phyloP scores from a whole-genome alignment of 805 yeast genomes.

The Metschnikowia matae region DNA sequence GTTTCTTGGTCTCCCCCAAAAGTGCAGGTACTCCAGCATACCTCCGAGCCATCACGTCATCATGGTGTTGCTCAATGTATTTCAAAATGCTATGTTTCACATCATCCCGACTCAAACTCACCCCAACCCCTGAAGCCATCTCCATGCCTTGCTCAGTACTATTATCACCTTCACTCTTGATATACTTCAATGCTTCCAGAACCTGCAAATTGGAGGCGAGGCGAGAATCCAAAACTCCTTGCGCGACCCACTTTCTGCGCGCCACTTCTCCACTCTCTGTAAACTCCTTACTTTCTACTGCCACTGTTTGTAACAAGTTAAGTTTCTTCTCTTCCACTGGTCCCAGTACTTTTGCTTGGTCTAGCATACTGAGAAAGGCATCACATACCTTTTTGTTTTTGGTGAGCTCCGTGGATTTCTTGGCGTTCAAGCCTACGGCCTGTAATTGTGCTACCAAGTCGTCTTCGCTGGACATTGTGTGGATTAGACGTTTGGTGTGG shows the following conservation, averaged over 20 bases:
- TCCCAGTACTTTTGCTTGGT: slow-evolving; percentile 32
- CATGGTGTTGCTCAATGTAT: slow-evolving; percentile 58
- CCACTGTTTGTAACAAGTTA: slow-evolving; percentile 71
- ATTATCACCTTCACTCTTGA: slow-evolving; percentile 46
- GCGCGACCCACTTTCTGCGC: slow-evolving; percentile 49
- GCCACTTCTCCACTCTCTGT: slow-evolving; percentile 22
- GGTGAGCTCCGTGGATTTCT: slow-evolving; percentile 71
- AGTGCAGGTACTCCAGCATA: slow-evolving; percentile 75
- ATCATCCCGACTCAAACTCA: slow-evolving; percentile 62
- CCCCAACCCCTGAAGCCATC: slow-evolving; percentile 72
- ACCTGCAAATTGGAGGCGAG: slow-evolving; percentile 70
- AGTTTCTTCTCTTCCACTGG: slow-evolving; percentile 56
- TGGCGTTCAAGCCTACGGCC: slow-evolving; percentile 62
- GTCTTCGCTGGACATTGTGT: slow-evolving; percentile 20
- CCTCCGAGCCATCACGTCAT: slow-evolving; percentile 63
- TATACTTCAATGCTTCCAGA: slow-evolving; percentile 73
- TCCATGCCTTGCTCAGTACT: slow-evolving; percentile 53
- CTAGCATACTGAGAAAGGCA: slow-evolving; percentile 59
- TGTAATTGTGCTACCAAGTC: slow-evolving; percentile 36
- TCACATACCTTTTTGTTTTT: slow-evolving; percentile 82
- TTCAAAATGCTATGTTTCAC: slow-evolving; percentile 53
- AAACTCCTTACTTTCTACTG: slow-evolving; percentile 62
- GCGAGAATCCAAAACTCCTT: slow-evolving; percentile 60
- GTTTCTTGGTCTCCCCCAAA: slow-evolving; percentile 69
- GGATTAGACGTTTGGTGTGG: not conserved